A percentile compares a stretch with the other conserved stretches of the same genome.
phyloP scores from a whole-genome alignment of 331 rosid species.

The Cydonia oblonga region DNA sequence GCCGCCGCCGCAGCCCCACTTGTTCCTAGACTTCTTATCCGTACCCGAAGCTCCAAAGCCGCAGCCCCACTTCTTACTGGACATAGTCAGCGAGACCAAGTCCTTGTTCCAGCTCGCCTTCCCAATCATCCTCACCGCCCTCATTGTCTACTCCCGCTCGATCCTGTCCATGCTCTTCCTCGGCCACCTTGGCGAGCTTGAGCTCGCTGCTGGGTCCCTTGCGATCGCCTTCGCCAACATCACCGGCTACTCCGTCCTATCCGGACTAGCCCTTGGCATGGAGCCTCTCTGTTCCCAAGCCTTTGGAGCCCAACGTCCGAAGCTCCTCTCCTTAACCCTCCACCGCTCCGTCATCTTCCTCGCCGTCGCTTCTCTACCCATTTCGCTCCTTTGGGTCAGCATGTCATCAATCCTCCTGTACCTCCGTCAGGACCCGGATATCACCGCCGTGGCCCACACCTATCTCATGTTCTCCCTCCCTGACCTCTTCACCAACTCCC shows the following conservation, averaged over 20 bases:
- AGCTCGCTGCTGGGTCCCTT: conserved; percentile 65
- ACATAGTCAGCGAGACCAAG: conserved; percentile 32
- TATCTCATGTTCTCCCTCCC: conserved; percentile 56
- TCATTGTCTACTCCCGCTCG: conserved; percentile 77
- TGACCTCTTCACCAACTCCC: conserved; percentile 62
- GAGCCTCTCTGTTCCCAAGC: conserved; percentile 92
- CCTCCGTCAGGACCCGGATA: conserved; percentile 35
- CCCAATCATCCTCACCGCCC: conserved; percentile 56
- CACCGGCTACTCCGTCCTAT: conserved; percentile 72
- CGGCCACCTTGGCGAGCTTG: conserved; percentile 52
- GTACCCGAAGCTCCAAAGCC: neutral
- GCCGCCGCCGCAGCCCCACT: neutral
- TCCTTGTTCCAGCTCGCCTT: conserved; percentile 44
- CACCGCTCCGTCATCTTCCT: conserved; percentile 69
- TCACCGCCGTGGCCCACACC: conserved; percentile 48
- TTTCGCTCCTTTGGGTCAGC: conserved; percentile 58
- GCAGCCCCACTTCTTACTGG: too few relatives aligned
- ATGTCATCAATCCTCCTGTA: conserved; percentile 36
- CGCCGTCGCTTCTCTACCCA: conserved; percentile 51
- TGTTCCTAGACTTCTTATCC: conserved; percentile 3
- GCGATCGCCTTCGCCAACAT: conserved; percentile 93
- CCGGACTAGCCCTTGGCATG: conserved; percentile 80
- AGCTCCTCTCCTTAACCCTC: conserved; percentile 63
- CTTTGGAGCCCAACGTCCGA: conserved; percentile 74
- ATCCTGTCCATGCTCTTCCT: conserved; percentile 73